Evolutionary conservation across 805 yeast species (phyloP), one percentile per base, ranked within the genome.

Genomic region (Metschnikowia lachancei): DNA sequence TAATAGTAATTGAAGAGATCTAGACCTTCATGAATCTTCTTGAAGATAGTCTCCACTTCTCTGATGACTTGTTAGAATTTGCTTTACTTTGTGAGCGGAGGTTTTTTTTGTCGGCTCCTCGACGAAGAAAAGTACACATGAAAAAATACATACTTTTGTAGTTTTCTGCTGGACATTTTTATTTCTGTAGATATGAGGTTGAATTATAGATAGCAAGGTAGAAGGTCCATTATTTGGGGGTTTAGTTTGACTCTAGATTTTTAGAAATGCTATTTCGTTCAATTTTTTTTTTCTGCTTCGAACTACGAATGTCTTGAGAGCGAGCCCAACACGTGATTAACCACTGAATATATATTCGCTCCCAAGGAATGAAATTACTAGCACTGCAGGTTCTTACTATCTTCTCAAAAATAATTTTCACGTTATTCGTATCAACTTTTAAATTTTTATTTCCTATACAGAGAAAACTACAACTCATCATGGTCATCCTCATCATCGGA

Each of bases 401-500:
- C 7, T 10, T 16, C 22, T 37, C 7, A 14, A 26, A 17, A 39
- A 14, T 29, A 13, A 29, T 29, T 26, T 30, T 19, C 17, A 29
- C 12, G 11, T 43, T 37, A 33, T 33, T 31, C 3, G 18, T 31
- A 31, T 31, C 31, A 36, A 36, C 28, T 26, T 26, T 26, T 30
- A 11, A n/a, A 8, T 30, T 14, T 37, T 26, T 13, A 30, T 16
- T 24, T 12, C 32, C 32, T 7, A 20, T 10, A 16, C 20, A 24
- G 36, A 29, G 19, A 12, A 36, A 24, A 11, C 29, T 63, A 72
- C 67, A 72, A 71, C 59, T 72, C 77, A 51, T 72, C 77, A 59
- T 72, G 75, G 53, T 69, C 74, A 41, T 67, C 59, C 24, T 70
- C 75, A 52, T 66, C 72, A 52, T 72, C 76, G 13, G 73, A 69